A percentile compares a stretch with the other conserved stretches of the same genome.
Conservation (phyloP, 2,329 filamentous ascomycete species). For the Tetracladium maxilliforme region DNA sequence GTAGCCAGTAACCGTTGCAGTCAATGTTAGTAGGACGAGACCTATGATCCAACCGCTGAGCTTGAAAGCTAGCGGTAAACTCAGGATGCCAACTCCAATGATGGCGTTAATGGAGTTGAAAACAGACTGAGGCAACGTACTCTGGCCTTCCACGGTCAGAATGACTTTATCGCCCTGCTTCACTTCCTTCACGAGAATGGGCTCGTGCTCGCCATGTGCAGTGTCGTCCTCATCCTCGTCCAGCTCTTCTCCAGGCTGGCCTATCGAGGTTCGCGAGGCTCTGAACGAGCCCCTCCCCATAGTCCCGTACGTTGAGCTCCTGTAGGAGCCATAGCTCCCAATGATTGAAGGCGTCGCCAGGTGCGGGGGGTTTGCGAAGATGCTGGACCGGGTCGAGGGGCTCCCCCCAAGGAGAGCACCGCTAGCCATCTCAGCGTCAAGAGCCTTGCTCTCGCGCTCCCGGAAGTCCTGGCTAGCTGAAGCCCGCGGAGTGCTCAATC, state of each 20-base stretch:
- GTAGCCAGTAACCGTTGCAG: constrained; percentile 66
- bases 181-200: constrained; percentile 76
- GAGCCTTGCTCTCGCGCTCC: constrained; percentile 4
- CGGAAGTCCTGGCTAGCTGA: no score
- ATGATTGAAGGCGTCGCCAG: constrained; percentile 55
- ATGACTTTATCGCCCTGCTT: constrained; percentile 80
- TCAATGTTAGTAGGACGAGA: constrained; percentile 56
- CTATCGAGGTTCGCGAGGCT: constrained; percentile 31
- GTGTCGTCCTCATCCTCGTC: constrained; percentile 24
- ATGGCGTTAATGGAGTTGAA: constrained; percentile 81
- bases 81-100: constrained; percentile 80
- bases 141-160: constrained; percentile 76
- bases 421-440: constrained; percentile 9
- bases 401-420: no score
- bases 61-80: constrained; percentile 73
- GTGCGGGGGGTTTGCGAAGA: constrained; percentile 43
- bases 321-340: constrained; percentile 55
- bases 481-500: no score
- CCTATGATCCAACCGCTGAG: constrained; percentile 85
- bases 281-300: constrained; percentile 13
- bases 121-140: constrained; percentile 87
- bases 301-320: constrained; percentile 46
- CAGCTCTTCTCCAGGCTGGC: constrained; percentile 33
- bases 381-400: no score
- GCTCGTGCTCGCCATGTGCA: constrained; percentile 47